Evolutionary conservation across 306 rosid genomes (phyloP), one percentile per base, ranked within the genome.

Genomic region (Trifolium dubium): DNA sequence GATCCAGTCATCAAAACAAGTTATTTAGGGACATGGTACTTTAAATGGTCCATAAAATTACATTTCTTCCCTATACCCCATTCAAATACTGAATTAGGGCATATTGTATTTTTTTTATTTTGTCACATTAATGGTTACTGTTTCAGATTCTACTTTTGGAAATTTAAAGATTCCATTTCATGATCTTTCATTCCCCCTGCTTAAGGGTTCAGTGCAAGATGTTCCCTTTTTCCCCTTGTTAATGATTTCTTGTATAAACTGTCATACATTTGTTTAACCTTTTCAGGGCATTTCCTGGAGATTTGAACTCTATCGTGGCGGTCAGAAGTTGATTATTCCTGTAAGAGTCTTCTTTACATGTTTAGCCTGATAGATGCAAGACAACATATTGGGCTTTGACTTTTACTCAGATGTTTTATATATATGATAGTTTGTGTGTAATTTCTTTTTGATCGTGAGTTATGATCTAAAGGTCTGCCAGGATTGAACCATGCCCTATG

Each of bases 271-370:
- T 67, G 61, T 81, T 72, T 29, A 63, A 54, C 34, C 61, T 64
- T 83, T 83, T 63, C 98, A 94, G 99, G 99, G 97, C 41, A 85
- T 90, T 78, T 85, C 66, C 80, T 92, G 97, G 99, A 95, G 81
- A 81, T 77, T 95, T 64, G 96, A 95, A 80, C 80, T 92, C 86
- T 86, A 83, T 71, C 97, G 99, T 0, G 95, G 97, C 47, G 97
- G 96, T 47, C 99, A 95, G 78, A 95, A 92, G 89, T 79, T 95
- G 73, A 79, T 92, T 70, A 30, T 90, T 81, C 99, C 98, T 18
- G 99, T 88, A 87, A 87, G 35, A 70, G 8, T 80, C 77, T 74
- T 62, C 31, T 66, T 80, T 77, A 64, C 67, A 5, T 72, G 61
- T 69, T 73, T 53, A 54, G 23, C 65, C 68, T 64, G 17, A 66